These are phyloP conservation scores for Penicillium sclerotiorum DNA, from an alignment of 2,329 filamentous ascomycete genomes.

Conservation along the genomic window DNA sequence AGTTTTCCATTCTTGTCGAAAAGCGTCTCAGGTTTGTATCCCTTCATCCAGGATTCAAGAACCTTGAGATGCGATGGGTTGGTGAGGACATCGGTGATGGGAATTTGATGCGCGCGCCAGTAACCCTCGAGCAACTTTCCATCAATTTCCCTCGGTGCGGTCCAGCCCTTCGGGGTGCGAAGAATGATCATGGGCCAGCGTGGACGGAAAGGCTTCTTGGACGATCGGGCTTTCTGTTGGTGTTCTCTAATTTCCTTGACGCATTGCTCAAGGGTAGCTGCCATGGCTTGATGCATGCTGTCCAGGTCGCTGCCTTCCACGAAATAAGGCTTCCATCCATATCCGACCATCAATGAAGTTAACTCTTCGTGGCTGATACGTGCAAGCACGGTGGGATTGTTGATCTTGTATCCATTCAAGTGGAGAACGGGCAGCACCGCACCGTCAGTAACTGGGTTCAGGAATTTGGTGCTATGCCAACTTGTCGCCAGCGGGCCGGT, in stretches of 20 bases:
- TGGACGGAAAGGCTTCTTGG: slow-evolving; percentile 69
- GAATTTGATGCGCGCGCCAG: slow-evolving; percentile 78
- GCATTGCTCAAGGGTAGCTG: slow-evolving; percentile 72
- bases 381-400: slow-evolving; percentile 74
- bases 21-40: slow-evolving; percentile 72
- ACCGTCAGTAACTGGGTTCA: slow-evolving; percentile 76
- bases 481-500: slow-evolving; percentile 76
- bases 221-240: slow-evolving; percentile 72
- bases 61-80: slow-evolving; percentile 68
- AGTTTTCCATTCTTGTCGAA: slow-evolving; percentile 68
- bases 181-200: slow-evolving; percentile 80
- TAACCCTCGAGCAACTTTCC: slow-evolving; percentile 73
- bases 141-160: slow-evolving; percentile 70
- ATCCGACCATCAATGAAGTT: slow-evolving; percentile 68
- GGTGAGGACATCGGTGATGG: slow-evolving; percentile 68
- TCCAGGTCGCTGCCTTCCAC: slow-evolving; percentile 74
- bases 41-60: slow-evolving; percentile 76
- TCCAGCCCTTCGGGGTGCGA: slow-evolving; percentile 79
- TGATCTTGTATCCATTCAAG: slow-evolving; percentile 84
- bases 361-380: slow-evolving; percentile 75
- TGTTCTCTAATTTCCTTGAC: slow-evolving; percentile 68
- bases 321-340: slow-evolving; percentile 79
- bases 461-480: slow-evolving; percentile 82
- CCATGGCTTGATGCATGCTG: slow-evolving; percentile 81
- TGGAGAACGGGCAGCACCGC: slow-evolving; percentile 77